Evolutionary conservation across 805 yeast species (phyloP).

Genomic region (Nakazawaea ernobii): DNA sequence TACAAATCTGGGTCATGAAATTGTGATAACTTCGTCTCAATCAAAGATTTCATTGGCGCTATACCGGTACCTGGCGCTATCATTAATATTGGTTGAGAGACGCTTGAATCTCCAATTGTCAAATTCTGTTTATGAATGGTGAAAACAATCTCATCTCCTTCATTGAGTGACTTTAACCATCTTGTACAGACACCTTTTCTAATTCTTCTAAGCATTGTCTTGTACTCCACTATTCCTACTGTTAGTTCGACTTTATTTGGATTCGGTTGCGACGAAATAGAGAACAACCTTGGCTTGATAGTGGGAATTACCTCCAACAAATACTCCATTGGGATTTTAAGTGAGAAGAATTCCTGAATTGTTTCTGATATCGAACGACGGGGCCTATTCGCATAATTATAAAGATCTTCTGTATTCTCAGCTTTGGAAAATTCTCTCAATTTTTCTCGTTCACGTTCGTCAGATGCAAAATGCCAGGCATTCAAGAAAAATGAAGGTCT

Average conservation of each 20-base stretch:
- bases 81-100: slow-evolving; percentile 51
- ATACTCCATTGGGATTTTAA: slow-evolving; percentile 71
- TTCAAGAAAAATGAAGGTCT: slow-evolving; percentile 73
- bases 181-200: slow-evolving; percentile 80
- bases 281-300: slow-evolving; percentile 76
- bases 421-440: slow-evolving; percentile 66
- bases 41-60: slow-evolving; percentile 82
- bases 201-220: slow-evolving; percentile 68
- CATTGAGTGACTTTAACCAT: slow-evolving; percentile 52
- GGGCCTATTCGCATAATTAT: slow-evolving; percentile 90
- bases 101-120: slow-evolving; percentile 20
- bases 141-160: slow-evolving; percentile 47
- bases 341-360: slow-evolving; percentile 70
- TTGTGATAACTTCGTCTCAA: slow-evolving; percentile 32
- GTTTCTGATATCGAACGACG: slow-evolving; percentile 83
- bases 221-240: slow-evolving; percentile 81
- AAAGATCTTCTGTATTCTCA: slow-evolving; percentile 75
- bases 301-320: slow-evolving; percentile 73
- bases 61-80: slow-evolving; percentile 95
- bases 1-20: slow-evolving; percentile 29
- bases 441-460: slow-evolving; percentile 69
- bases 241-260: slow-evolving; percentile 53
- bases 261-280: slow-evolving; percentile 65
- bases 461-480: slow-evolving; percentile 71
- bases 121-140: slow-evolving; percentile 43